Evolutionary conservation across 371 early-diverging fungal species (phyloP), one percentile per base, ranked within the genome.

Genomic region (Basidiobolus meristosporus): DNA sequence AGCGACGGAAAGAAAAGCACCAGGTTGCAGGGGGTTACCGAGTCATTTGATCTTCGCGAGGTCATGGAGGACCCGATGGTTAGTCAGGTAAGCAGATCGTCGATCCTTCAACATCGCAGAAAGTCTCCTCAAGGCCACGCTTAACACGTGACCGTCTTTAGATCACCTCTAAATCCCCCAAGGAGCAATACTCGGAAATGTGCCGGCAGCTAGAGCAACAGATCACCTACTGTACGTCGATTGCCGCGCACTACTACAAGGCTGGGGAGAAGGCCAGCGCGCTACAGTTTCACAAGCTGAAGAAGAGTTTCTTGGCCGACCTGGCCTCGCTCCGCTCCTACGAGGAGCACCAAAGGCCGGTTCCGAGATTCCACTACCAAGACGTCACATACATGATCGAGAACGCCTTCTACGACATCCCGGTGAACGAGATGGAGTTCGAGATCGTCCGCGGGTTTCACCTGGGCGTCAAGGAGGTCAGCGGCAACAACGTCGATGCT

Each of bases 371-470:
- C 23, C 68, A 67, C 47, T 63, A 66, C 48, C 71, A 73, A 46
- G 61, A 65, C 31, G 65, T 81, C 3, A 43, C 60, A 1, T 83
- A 76, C 48, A 57, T 57, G 11, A 51, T 73, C 9, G 69, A 68
- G 42, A 62, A 70, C 31, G 47, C 56, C 7, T 47, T 62, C 38
- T 53, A 65, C 31, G 74, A 77, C 30, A 48, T 84, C 26, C 62
- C 68, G 1, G 33, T 57, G 15, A 77, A 77, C 20, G 80, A 81
- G 41, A 53, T 78, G 59, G 71, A 77, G 37, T 52, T 85, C 3
- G 83, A 16, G 53, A 64, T 15, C 42, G 63, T 15, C 77, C 71
- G 0, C 57, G 47, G 37, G 71, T 69, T 37, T 37, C 18, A n/a
- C 34, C 14, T 81, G 18, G 63, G 66, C 3, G 60, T 53, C 2